Evolutionary conservation across 192 early-diverging fungal species (phyloP), one percentile per base, ranked within the genome.

Genomic region (Mortierella claussenii): DNA sequence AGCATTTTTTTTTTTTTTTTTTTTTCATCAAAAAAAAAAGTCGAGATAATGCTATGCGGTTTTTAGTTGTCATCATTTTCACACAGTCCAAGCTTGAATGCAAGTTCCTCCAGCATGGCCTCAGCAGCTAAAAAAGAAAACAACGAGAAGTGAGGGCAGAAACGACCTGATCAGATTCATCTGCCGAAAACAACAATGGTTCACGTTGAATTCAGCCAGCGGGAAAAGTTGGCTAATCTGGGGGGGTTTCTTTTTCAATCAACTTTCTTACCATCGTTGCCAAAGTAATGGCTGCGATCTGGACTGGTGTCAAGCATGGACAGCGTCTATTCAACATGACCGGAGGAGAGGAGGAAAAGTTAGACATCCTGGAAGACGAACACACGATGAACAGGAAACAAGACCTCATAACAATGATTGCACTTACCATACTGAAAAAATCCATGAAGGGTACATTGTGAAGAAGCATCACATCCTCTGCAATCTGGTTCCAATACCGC

Each of bases 271-370:
- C 70, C 70, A 44, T 74, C 70, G 0, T 52, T 65, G 18, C 70
- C 62, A 65, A 60, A 65, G 50, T 60, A 74, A 60, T 65, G 70
- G 20, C 46, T 44, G 37, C 62, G 24, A 26, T 74, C 70, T 8
- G 49, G 70, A 24, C 70, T 74, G 20, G 70, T 74, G 24, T 74
- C 70, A 15, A 74, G 43, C 70, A 74, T 74, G 1, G 70, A 74
- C 7, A 73, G 47, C 4, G 69, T 73, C 68, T 69, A 54, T 20
- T n/a, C n/a, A n/a, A n/a, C n/a, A n/a, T n/a, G n/a, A n/a, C n/a
- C n/a, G n/a, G n/a, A n/a, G n/a, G n/a, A n/a, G n/a, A n/a, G n/a
- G n/a, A n/a, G n/a, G n/a, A 17, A 53, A 15, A 27, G 10, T 17
- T 31, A 30, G n/a, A n/a, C n/a, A n/a, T n/a, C n/a, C n/a, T n/a